phyloP scores from a whole-genome alignment of 495 filamentous ascomycete genomes.

The Daldinia childiae region DNA sequence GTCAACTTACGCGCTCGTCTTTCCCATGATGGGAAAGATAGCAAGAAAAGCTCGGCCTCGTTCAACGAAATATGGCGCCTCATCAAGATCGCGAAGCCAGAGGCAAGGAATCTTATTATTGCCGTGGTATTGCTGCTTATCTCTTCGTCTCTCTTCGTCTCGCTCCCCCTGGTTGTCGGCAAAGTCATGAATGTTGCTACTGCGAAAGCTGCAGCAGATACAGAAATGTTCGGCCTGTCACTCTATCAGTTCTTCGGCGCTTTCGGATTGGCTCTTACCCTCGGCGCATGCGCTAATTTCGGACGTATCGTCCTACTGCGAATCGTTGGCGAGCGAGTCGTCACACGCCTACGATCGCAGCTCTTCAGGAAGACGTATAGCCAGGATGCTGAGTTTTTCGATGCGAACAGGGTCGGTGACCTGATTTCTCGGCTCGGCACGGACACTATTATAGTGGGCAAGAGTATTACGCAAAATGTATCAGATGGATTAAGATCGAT shows the following conservation, averaged over 20 bases:
- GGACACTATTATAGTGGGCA: constrained; percentile 96
- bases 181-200: constrained; percentile 92
- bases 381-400: constrained; percentile 98
- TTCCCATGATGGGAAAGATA: constrained; percentile 76
- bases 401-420: constrained; percentile 96
- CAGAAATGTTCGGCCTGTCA: constrained; percentile 75
- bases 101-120: constrained; percentile 76
- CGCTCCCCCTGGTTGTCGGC: constrained; percentile 94
- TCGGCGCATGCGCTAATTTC: constrained; percentile 89
- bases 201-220: constrained; percentile 61
- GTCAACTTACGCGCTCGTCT: constrained; percentile 88
- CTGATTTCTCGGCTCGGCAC: constrained; percentile 94
- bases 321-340: constrained; percentile 95
- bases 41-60: constrained; percentile 65
- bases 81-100: constrained; percentile 86
- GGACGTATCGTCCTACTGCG: constrained; percentile 91
- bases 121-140: constrained; percentile 86
- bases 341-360: constrained; percentile 85
- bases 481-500: constrained; percentile 90
- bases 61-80: constrained; percentile 84
- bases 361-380: constrained; percentile 90
- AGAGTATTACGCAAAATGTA: constrained; percentile 97
- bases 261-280: constrained; percentile 71
- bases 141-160: constrained; percentile 91
- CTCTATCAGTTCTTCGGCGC: constrained; percentile 80